Base-by-base conservation (phyloP, 495 filamentous ascomycete genomes). In the Aspergillus indologenus region DNA sequence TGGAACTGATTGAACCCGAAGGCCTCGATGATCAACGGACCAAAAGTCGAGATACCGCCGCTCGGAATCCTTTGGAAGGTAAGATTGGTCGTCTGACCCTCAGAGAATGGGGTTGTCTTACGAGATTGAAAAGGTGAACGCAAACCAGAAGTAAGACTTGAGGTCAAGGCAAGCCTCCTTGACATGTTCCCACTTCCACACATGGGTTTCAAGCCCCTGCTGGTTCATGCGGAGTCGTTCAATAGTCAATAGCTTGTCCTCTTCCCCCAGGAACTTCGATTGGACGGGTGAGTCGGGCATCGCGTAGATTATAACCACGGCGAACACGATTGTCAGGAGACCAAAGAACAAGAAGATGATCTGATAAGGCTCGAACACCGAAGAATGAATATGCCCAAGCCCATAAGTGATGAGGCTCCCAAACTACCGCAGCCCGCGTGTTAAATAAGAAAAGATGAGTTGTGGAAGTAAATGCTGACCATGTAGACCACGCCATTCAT, bases 101-200 rank as follows among this genome's bases (percentile, higher is more conserved):
- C 9, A 29, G 26, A 29, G 26, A 29, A 29, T 3, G 26, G 26
- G 26, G 26, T 4, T 54, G n/a, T n/a, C 71, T 55, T 66, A 80
- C 71, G 77, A 79, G 43, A 80, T 75, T 8, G 74, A 64, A 57
- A 77, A 78, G 61, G 88, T 81, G 59, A 86, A 66, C 3, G 80
- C 68, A 62, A 88, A 87, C 85, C 86, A 88, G 24, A 84, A 70
- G 78, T 83, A 85, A 1, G 86, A 86, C 72, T 90, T 90, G 12
- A 83, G 54, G 62, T 90, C 87, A 19, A 81, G 64, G 24, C 81
- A 73, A 17, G 82, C 81, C 62, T 90, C 87, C 47, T 72, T 74
- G 0, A 88, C 82, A 62, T 87, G 84, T 19, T 83, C 79, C 79
- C 82, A 85, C 65, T 81, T 81, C 83, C 83, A 87, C 44, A 79